phyloP scores from a whole-genome alignment of 352 stramenopile genomes.

The Plasmopara halstedii region DNA sequence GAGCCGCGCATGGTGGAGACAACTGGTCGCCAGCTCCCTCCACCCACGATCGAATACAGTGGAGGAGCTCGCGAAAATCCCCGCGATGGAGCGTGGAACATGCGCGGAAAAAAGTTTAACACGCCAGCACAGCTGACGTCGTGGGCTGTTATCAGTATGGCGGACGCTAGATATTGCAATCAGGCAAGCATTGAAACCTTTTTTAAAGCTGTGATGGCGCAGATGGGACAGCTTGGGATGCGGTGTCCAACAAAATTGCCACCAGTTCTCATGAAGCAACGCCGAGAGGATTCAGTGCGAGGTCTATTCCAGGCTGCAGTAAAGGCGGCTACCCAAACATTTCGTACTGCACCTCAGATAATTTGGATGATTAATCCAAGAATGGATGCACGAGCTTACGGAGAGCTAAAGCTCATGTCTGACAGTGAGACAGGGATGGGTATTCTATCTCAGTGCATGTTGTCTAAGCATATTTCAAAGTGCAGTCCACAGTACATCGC shows the following conservation, averaged over 20 bases:
- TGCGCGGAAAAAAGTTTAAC: conserved; percentile 49
- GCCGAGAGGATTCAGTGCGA: conserved; percentile 27
- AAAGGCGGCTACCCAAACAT: conserved; percentile 21
- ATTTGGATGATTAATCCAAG: conserved; percentile 55
- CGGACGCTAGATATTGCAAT: conserved; percentile 30
- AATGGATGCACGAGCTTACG: conserved; percentile 39
- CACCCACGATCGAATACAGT: conserved; percentile 47
- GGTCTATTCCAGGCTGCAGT: conserved; percentile 36
- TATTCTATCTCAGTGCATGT: conserved; percentile 74
- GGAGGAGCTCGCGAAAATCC: conserved; percentile 35
- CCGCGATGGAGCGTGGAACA: conserved; percentile 63
- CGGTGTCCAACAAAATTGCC: conserved; percentile 20
- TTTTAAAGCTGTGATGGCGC: conserved; percentile 43
- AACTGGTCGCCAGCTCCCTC: conserved; percentile 34
- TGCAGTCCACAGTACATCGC: conserved; percentile 56
- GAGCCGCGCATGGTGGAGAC: conserved; percentile 45
- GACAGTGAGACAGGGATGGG: conserved; percentile 50
- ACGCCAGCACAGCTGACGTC: conserved; percentile 31
- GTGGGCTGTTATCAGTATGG: conserved; percentile 48
- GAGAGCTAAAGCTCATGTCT: conserved; percentile 68
- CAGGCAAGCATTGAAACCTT: conserved; percentile 34
- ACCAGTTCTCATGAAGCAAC: conserved; percentile 33
- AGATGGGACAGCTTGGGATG: conserved; percentile 62
- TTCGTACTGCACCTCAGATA: conserved; percentile 28
- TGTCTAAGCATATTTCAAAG: conserved; percentile 52